These are phyloP conservation scores for Debaryomycetaceae sp. DNA, from an alignment of 1,139 yeast genomes.

Conservation along the genomic window DNA sequence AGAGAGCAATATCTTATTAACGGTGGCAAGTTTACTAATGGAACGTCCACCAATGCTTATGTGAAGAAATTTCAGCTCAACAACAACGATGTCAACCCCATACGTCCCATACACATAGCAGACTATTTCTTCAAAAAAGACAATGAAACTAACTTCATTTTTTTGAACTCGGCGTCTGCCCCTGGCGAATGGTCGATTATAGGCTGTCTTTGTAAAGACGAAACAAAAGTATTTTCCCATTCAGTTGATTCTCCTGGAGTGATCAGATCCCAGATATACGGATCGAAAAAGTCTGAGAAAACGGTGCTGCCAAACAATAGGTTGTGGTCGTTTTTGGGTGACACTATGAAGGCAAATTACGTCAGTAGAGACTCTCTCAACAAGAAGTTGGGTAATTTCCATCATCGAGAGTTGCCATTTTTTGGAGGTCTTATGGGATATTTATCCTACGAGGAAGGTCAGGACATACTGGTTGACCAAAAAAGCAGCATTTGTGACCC, in stretches of 20 bases:
- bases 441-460: conserved; percentile 83
- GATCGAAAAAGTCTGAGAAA: conserved; percentile 6
- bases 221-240: conserved; percentile 63
- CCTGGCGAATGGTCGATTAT: conserved; percentile 90
- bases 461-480: conserved; percentile 33
- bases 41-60: conserved; percentile 5
- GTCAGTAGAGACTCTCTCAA: conserved; percentile 18
- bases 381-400: conserved; percentile 7
- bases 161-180: conserved; percentile 68
- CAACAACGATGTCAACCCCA: conserved; percentile 2
- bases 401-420: conserved; percentile 56
- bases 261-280: conserved; percentile 17
- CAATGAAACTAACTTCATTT: conserved; percentile 38
- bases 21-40: conserved; percentile 1
- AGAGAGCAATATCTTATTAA: conserved; percentile 2
- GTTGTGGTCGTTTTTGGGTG: conserved; percentile 25
- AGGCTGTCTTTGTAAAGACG: conserved; percentile 57
- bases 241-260: conserved; percentile 42
- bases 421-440: conserved; percentile 87
- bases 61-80: conserved; percentile 14
- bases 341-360: conserved; percentile 18
- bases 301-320: conserved; percentile 9
- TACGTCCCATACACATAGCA: conserved; percentile 46
- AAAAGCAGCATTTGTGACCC: conserved; percentile 26
- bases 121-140: conserved; percentile 29